Base-by-base conservation (phyloP, 352 stramenopile species). In the Peronosclerospora sorghi region DNA sequence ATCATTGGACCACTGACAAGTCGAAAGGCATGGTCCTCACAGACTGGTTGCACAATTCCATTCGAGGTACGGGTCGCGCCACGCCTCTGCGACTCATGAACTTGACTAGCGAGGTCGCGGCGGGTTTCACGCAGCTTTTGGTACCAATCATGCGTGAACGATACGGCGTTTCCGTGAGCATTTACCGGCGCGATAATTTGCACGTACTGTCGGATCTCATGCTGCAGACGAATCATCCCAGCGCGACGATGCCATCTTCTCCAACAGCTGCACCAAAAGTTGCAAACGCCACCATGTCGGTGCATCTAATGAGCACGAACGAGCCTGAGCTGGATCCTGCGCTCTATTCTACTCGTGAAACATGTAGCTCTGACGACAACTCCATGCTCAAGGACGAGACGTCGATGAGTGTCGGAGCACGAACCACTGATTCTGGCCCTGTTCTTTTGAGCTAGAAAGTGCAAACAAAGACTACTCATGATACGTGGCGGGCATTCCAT, bases 1-100 rank as follows among this genome's bases (percentile, higher is more conserved):
- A 79, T 35, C 60, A 85, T 49, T 85, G 73, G 73, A 83, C 54
- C 32, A 73, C 62, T 9, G 73, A 85, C 53, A 83, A 79, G 41
- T 59, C 53, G 8, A 72, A 81, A 48, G 49, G 68, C 35, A 75
- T 73, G 58, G 47, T 32, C 26, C 51, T 85, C 21, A 72, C 69
- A 0, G 70, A 79, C 44, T 85, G 69, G 69, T 38, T 85, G 32
- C 73, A 85, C 58, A 58, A 73, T 47, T 65, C 65, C 14, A 71
- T 83, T 27, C 65, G 69, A 41, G 68, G 65, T 27, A 77, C 60
- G 4, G 63, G 65, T 10, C 60, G 63, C 27, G 45, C 63, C 1
- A 64, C 52, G 6, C 57, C 62, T 8, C 34, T 85, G 37, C 66
- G 66, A 10, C 26, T 85, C 17, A 21, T 67, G 13, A 61, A 60